Conservation (phyloP, 208 protist species). For the Leishmania martiniquensis region DNA sequence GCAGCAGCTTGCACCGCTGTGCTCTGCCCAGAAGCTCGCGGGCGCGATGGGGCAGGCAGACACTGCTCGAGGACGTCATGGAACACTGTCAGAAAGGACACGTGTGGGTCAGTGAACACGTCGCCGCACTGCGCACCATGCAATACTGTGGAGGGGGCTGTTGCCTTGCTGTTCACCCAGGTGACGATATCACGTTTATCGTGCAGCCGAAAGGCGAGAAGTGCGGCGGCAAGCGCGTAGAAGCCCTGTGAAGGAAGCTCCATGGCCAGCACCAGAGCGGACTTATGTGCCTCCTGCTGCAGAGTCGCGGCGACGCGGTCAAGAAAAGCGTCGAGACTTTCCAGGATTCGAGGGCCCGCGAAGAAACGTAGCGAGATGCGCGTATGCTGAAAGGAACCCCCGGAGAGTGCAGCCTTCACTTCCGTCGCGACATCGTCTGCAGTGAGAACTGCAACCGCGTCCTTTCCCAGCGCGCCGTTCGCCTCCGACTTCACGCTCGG, state of each 20-base stretch:
- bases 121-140: too few species aligned
- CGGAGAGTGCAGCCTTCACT: not conserved
- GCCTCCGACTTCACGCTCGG: not conserved
- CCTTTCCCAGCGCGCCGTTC: not conserved
- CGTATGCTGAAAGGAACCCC: constrained; percentile 8
- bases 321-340: constrained; percentile 18
- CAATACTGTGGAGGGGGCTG: not conserved
- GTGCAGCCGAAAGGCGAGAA: constrained; percentile 25
- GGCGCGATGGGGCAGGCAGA: not conserved
- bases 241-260: constrained; percentile 20
- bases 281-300: not conserved
- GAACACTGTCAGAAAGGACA: constrained; percentile 15
- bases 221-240: constrained; percentile 23
- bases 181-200: not conserved
- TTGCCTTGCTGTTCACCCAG: not conserved
- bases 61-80: constrained; percentile 12
- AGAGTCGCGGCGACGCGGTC: constrained; percentile 5
- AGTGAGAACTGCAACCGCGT: not conserved
- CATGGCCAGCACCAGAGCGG: constrained; percentile 21
- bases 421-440: constrained; percentile 20
- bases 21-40: not conserved
- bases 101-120: constrained; percentile 3
- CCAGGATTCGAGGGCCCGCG: not conserved
- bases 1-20: constrained; percentile 1
- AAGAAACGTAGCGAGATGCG: constrained; percentile 14